Evolutionary conservation across 164 flowering plant species (phyloP), one percentile per base, ranked within the genome.

Genomic region (Vitis rupestris): DNA sequence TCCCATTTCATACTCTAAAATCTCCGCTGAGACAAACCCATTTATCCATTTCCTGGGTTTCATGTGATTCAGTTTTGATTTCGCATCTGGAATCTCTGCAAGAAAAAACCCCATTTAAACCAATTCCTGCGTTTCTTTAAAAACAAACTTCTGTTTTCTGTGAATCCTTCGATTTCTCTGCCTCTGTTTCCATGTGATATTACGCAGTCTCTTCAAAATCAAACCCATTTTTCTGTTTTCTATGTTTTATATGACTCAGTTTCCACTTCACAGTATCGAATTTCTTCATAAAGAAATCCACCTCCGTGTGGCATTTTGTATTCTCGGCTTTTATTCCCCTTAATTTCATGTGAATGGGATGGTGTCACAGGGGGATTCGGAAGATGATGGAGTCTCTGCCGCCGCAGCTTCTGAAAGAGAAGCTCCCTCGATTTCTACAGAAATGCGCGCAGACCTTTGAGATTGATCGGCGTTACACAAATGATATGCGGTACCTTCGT

Each of bases 341-440:
- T 59, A n/a, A 16, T 59, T 13, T 49, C 10, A 14, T 1, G 23
- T 58, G 13, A 10, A 13, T 65, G 9, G 5, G 30, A 12, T 50
- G 9, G 56, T 9, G 48, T 52, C 29, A 19, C 79, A 95, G 99
- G 61, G 99, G 99, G 48, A 83, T 95, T 61, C 80, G 84, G 66
- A 90, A 81, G 74, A 71, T 95, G 89, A 88, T 75, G 72, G 91
- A 89, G 23, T 73, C 77, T 23, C 73, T 95, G 52, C 91, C 97
- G 1, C 79, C 88, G 11, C 74, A 77, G 61, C 67, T 85, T 47
- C 83, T 91, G 66, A 84, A 81, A 23, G 89, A 86, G 79, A 95
- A 95, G 85, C 92, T 95, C 62, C 98, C 98, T 66, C 85, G 98
- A 49, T 95, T 95, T 74, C 84, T 95, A 8, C 99, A 95, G 81